These are phyloP conservation scores for Esteya vermicola DNA, from an alignment of 2,329 filamentous ascomycete genomes.

Conservation along the genomic window DNA sequence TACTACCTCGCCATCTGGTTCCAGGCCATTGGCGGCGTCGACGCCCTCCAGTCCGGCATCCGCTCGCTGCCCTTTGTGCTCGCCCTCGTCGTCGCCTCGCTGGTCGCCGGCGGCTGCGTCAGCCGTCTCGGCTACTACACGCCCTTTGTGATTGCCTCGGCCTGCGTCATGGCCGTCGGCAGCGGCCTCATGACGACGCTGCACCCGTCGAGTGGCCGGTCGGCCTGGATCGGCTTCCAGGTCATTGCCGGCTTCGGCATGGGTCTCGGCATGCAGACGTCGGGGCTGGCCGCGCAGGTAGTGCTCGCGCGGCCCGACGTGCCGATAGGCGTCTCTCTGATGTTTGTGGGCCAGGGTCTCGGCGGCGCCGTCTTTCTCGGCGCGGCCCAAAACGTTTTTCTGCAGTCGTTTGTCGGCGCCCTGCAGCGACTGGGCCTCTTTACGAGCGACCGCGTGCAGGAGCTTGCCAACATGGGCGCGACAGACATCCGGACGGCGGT, in stretches of 20 bases:
- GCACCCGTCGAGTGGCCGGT: conserved; percentile 12
- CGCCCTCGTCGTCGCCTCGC: conserved; percentile 12
- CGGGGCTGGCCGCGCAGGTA: conserved; percentile 29
- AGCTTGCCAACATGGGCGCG: conserved; percentile 6
- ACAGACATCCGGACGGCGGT: conserved; percentile 20
- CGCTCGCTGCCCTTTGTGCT: conserved; percentile 17
- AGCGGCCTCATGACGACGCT: conserved; percentile 20
- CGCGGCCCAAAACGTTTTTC: background rate
- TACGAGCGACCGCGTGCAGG: too few species aligned
- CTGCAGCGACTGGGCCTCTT: too few species aligned
- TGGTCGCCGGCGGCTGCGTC: conserved; percentile 11
- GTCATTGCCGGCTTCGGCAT: conserved; percentile 15
- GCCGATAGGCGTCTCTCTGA: conserved; percentile 18
- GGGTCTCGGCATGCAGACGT: conserved; percentile 16
- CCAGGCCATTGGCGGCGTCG: conserved; percentile 18
- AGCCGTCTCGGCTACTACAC: conserved; percentile 19
- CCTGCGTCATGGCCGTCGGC: conserved; percentile 18
- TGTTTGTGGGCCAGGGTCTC: conserved; percentile 12
- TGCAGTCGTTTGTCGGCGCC: conserved; percentile 13
- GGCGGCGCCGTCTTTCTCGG: conserved; percentile 28
- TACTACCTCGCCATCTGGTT: conserved; percentile 24
- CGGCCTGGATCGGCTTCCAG: conserved; percentile 19
- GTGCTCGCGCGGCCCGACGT: conserved; percentile 26
- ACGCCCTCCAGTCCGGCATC: conserved; percentile 19
- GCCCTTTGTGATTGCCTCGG: conserved; percentile 17